Base-by-base conservation (phyloP, 306 rosid genomes). In the Dicorynia guianensis region DNA sequence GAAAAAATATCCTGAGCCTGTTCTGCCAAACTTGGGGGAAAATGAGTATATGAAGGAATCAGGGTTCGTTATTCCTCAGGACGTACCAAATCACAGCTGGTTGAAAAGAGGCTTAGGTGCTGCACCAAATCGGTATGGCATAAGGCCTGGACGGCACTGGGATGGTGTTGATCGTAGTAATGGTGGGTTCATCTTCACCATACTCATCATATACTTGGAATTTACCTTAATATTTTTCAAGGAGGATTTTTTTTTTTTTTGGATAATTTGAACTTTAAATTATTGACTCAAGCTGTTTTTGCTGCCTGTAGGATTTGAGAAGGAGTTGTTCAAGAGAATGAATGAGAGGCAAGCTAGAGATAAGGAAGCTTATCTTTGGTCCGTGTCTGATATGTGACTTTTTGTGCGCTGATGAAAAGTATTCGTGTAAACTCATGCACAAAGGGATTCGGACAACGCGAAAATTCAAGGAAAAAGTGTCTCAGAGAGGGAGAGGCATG, bases 131-230 rank as follows among this genome's bases (percentile, higher is more conserved):
- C 86, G 96, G 30, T 87, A 90, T 63, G 93, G 93, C 69, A 92
- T 95, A 58, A 80, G 79, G 79, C 99, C 97, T 0, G 99, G 97
- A 61, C 89, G 97, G 63, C 99, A 90, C 44, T 95, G 99, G 97
- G 99, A 92, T 67, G 99, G 97, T 50, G 92, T 95, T 60, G 99
- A 95, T 75, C 92, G 96, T 11, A 92, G 99, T 66, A 95, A 42
- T 36, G 98, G 98, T 95, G 49, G 58, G 98, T 88, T 78, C 76
- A 69, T 43, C 57, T 64, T 25, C 11, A 2, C 62, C 44, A 7
- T 69, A 9, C 14, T n/a, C 62, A 36, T 66, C 46, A 7, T 69
- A 2, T 62, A 44, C 43, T 61, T 33, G 11, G 14, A 39, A 59
- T 15, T 67, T 70, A 49, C 40, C 13, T 59, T 54, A 52, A 43